These are phyloP conservation scores for Pelargonium exstipulatum DNA, from an alignment of 441 rosid genomes.

Conservation along the genomic window DNA sequence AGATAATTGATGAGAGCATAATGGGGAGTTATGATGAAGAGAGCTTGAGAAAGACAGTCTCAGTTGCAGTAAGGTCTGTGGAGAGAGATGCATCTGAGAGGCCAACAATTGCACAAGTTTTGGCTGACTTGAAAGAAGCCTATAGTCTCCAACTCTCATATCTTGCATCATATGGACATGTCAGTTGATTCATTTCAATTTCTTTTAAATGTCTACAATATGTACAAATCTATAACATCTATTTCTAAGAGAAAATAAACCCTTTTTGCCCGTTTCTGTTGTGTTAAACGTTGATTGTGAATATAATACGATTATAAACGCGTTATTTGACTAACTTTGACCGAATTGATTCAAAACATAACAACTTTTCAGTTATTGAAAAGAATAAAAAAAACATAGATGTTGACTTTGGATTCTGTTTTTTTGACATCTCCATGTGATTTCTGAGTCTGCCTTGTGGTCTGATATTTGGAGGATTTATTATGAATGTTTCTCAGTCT, in stretches of 20 bases:
- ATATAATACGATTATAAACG: no score
- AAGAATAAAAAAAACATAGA: no score
- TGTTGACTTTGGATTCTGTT: not conserved
- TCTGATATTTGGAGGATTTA: no score
- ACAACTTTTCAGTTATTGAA: no score
- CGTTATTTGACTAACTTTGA: no score
- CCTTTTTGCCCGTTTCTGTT: no score
- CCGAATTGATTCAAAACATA: no score
- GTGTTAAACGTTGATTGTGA: no score
- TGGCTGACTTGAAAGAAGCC: constrained; percentile 73
- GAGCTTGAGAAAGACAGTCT: constrained; percentile 70
- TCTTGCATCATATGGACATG: constrained; percentile 55
- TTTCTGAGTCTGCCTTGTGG: no score
- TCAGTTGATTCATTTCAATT: constrained; percentile 22
- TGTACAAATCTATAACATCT: not conserved
- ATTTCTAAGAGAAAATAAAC: not conserved
- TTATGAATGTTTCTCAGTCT: no score
- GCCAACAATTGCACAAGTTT: constrained; percentile 54
- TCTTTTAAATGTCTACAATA: not conserved
- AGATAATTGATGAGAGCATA: constrained; percentile 68
- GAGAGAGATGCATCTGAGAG: constrained; percentile 78
- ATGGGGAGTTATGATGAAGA: constrained; percentile 56
- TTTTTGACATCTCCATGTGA: no score
- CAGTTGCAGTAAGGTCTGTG: constrained; percentile 53
- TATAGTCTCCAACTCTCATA: constrained; percentile 67